Conservation (phyloP, 768 basidiomycete species). For the Neoboletus subvelutipes region DNA sequence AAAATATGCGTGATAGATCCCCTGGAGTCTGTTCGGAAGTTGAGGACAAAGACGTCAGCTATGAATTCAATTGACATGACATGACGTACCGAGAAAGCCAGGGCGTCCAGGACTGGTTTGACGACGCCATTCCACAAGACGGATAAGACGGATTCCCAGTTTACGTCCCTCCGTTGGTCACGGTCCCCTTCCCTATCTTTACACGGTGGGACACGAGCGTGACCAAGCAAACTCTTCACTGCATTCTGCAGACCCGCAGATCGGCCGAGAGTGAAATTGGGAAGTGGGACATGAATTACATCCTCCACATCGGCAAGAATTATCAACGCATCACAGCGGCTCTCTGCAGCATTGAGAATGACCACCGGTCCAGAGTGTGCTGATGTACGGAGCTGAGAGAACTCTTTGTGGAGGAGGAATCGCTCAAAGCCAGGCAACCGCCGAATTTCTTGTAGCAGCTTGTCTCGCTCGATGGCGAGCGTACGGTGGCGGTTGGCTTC, state of each 20-base stretch:
- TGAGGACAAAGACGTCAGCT: too few relatives aligned
- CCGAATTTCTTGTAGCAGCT: neutral
- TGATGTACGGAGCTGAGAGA: neutral
- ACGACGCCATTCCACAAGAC: neutral
- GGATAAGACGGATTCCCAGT: neutral
- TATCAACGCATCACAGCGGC: neutral
- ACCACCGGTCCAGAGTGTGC: neutral
- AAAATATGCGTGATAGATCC: neutral
- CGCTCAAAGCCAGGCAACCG: neutral
- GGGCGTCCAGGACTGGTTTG: neutral
- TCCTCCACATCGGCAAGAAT: neutral
- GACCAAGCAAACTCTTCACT: neutral
- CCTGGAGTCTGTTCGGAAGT: neutral
- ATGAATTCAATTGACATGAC: neutral
- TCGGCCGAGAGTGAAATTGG: neutral
- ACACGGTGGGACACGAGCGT: neutral
- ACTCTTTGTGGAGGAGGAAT: neutral
- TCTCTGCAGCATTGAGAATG: neutral
- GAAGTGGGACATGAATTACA: neutral
- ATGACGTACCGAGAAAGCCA: neutral
- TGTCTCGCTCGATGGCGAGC: neutral
- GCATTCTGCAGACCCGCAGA: neutral
- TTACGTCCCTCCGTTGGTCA: neutral
- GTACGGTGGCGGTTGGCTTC: neutral
- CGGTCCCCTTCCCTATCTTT: neutral